A percentile compares a stretch with the other conserved stretches of the same genome.
These are phyloP conservation scores for Scheffersomyces illinoinensis DNA, from an alignment of 1,139 yeast genomes.

Conservation along the genomic window DNA sequence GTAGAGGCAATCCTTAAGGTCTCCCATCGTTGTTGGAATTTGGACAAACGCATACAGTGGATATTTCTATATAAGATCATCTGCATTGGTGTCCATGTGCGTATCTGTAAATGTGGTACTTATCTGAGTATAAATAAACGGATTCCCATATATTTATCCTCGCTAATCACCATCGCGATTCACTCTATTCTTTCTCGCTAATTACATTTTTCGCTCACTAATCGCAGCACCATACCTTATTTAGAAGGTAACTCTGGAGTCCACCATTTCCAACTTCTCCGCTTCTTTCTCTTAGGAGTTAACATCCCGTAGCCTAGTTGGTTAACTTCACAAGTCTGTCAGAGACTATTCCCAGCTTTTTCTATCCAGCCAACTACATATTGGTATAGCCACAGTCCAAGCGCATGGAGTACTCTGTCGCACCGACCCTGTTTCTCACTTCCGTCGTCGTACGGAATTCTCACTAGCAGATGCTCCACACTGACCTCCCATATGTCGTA, in stretches of 20 bases:
- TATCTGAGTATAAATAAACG: too few relatives aligned
- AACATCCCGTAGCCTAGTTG: not conserved
- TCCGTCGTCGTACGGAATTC: not conserved
- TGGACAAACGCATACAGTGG: too few relatives aligned
- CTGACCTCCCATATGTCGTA: not conserved
- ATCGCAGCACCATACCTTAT: not conserved
- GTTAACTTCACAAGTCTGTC: not conserved
- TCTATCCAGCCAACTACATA: not conserved
- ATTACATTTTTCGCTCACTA: not conserved
- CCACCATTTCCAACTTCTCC: not conserved
- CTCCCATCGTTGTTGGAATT: too few relatives aligned
- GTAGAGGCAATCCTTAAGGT: too few relatives aligned
- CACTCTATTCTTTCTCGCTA: not conserved
- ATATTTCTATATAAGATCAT: too few relatives aligned
- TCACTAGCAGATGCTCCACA: not conserved
- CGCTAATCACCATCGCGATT: not conserved
- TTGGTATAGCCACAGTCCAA: not conserved
- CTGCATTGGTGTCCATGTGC: too few relatives aligned
- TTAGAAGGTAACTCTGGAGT: not conserved
- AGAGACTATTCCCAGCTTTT: not conserved
- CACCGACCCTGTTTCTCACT: not conserved
- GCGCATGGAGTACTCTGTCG: not conserved
- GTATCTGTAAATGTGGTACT: too few relatives aligned
- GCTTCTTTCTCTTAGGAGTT: not conserved
- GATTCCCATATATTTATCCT: too few relatives aligned